Evolutionary conservation across 2,329 filamentous ascomycete genomes (phyloP).

Genomic region (Alternaria infectoria): DNA sequence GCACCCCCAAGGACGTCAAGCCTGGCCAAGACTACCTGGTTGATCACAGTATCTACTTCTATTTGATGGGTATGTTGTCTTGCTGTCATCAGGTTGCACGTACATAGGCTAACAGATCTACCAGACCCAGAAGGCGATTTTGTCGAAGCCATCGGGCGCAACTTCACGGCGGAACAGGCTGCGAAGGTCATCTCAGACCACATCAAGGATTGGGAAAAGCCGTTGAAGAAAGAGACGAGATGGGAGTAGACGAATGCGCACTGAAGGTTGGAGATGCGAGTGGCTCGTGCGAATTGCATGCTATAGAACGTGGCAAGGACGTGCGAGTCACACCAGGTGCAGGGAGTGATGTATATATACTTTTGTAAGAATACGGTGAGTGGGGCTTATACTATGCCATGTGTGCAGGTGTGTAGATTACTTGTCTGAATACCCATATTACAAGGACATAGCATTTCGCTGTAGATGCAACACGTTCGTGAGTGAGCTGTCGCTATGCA

Average conservation of each 20-base stretch:
- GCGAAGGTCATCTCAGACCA: conserved; percentile 85
- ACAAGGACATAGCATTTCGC: not conserved
- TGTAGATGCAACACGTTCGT: not conserved
- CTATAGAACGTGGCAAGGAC: not conserved
- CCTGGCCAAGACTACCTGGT: conserved; percentile 96
- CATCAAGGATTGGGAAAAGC: conserved; percentile 76
- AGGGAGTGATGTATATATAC: not conserved
- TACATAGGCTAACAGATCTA: conserved; percentile 24
- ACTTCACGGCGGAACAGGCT: conserved; percentile 88
- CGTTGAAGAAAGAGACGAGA: conserved; percentile 55
- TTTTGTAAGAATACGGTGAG: conserved; percentile 5
- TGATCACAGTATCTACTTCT: conserved; percentile 99
- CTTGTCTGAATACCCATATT: not conserved
- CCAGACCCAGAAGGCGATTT: conserved; percentile 94
- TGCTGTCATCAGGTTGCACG: not conserved
- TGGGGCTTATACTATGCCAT: conserved; percentile 2
- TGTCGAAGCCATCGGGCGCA: conserved; percentile 92
- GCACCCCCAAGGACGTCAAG: conserved; percentile 85
- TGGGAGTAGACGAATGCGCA: conserved; percentile 27
- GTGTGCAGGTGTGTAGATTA: not conserved
- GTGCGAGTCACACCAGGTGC: not conserved
- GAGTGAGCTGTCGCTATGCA: not conserved
- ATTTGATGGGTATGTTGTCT: conserved; percentile 77
- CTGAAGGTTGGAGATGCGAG: not conserved
- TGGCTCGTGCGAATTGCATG: not conserved